Evolutionary conservation across 805 yeast genomes (phyloP), one percentile per base, ranked within the genome.

Genomic region (Saccharomycopsis babjevae): DNA sequence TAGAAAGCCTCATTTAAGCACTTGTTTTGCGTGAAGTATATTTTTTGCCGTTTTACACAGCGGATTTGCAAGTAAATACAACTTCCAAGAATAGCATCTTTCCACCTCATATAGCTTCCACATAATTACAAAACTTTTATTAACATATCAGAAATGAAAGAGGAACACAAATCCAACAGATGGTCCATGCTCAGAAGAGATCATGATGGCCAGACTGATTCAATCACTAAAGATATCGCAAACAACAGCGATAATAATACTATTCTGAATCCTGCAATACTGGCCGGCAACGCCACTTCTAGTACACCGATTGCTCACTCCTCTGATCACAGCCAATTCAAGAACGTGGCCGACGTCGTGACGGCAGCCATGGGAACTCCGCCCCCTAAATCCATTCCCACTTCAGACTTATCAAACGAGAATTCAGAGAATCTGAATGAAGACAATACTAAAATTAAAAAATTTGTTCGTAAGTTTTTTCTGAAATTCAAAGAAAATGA

Each of bases 401-500:
- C 52, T 46, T 46, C 52, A 20, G 52, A 46, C 6, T 25, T 22
- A 8, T 46, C 28, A 15, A 46, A 46, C 32, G 52, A 46, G 28
- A 46, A 22, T n/a, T 20, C 52, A 22, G 52, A 46, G 22, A 46
- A 7, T 13, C 22, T 40, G 2, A 13, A 8, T 13, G 52, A 46
- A 8, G 52, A 46, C n/a, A 46, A 46, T 22, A 46, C 52, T 1
- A 46, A 46, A 28, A 46, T 46, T 13, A 46, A 46, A 13, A 46
- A 46, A 28, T 46, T 46, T 10, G 52, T 46, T 22, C 52, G 52
- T 13, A 46, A 46, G 28, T 46, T 46, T 28, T 46, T 46, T 10
- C 52, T 46, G 52, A 46, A 59, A 38, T 59, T 59, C 16, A 28
- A 39, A 13, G 52, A 57, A 46, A 57, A 30, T 16, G 46, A 59